Evolutionary conservation across 495 filamentous ascomycete species (phyloP), one percentile per base, ranked within the genome.

Genomic region (Geoglossum glabrum): DNA sequence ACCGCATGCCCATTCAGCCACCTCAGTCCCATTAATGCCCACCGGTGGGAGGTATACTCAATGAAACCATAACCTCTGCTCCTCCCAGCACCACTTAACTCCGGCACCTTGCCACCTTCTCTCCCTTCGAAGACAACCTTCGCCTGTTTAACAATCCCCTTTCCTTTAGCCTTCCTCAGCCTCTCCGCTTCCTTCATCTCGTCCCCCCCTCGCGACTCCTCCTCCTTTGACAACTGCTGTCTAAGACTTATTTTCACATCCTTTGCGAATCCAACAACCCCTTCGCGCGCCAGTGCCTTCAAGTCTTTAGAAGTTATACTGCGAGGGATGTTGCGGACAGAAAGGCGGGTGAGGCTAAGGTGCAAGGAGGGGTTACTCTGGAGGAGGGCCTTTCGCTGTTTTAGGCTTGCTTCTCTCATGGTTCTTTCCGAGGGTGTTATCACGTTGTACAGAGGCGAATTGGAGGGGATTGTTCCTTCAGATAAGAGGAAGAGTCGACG

Each of bases 41-140:
- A 87, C 30, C 92, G 83, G 63, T 99, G 92, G 31, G 85, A 90
- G 59, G 80, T 85, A 71, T 96, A 99, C 69, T 99, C 92, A 58
- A 99, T 85, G 70, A 99, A 99, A 11, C 93, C 92, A 67, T 99
- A 99, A 25, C 92, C 93, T 64, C 90, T 74, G 61, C 83, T 87
- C 65, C 88, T 77, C 38, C 92, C 88, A 23, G 79, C 87, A 3
- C 85, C 84, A 58, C 68, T 76, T 47, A 75, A 71, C 67, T 94
- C 87, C 2, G 73, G 66, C 9, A 94, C 78, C 72, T 95, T 96
- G 59, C 77, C 77, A 21, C 90, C 89, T 62, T 89, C 79, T 21
- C 73, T 75, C 15, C 83, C 83, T 71, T 99, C 92, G 65, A 90
- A 95, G 26, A 96, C 83, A 58, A 97, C 78, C 71, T 94, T 99